Evolutionary conservation across 768 basidiomycete species (phyloP), one percentile per base, ranked within the genome.

Genomic region (Cystobasidium ongulense): DNA sequence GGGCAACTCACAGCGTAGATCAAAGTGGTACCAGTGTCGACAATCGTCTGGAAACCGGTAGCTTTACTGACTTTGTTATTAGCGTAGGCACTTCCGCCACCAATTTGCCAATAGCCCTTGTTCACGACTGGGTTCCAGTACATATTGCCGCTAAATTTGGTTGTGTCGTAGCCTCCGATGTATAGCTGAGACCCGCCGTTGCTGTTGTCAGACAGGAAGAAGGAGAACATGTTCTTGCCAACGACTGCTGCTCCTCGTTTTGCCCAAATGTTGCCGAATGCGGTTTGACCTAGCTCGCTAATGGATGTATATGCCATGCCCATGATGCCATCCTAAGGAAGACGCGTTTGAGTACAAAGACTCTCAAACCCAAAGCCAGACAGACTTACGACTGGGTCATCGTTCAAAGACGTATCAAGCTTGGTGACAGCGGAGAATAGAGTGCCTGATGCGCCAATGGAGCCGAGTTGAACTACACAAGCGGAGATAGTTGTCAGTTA

Each of bases 381-480:
- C 0, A 43, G 50, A 25, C 38, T 11, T 52, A 71, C 68, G 15
- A 71, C 68, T 2, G 68, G 53, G 31, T 71, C 68, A 25, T 71
- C 53, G 36, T 71, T 54, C 35, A 78, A 65, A 1, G 75, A 73
- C 11, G 78, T 81, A 27, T 85, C 85, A 23, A 71, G 31, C 33
- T 33, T 33, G 25, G 50, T 54, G 35, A 61, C 68, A 43, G 82
- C 82, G 15, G 84, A 84, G 21, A 86, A 75, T 1, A 59, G 33
- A 13, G 57, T 59, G 79, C 80, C 78, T 85, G 85, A 57, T 77
- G 83, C 85, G 77, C 82, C 82, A 13, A 87, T 54, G 1, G 84
- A 75, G 23, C 80, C 84, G 21, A 86, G 76, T 8, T 5, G 11
- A 36, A 54, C 68, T 54, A 54, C 33, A 54, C 43, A 17, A 15